Conservation (phyloP, 2,329 filamentous ascomycete species). For the Colletotrichum karsti region DNA sequence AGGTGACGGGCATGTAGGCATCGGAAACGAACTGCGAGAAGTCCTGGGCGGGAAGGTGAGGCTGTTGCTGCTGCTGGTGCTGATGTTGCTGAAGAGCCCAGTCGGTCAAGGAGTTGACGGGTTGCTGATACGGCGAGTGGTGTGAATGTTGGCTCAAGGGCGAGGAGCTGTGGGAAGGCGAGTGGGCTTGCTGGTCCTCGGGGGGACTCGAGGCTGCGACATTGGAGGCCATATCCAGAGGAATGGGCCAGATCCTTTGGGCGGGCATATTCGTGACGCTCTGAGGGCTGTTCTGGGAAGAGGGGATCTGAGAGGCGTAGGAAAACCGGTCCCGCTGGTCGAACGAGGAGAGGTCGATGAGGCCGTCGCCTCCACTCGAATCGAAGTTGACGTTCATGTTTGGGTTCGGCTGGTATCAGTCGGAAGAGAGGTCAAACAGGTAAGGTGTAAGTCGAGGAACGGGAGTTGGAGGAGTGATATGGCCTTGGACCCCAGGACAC, state of each 20-base stretch:
- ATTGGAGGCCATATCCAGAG: constrained; percentile 59
- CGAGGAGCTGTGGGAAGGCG: constrained; percentile 52
- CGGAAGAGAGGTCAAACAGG: constrained; percentile 39
- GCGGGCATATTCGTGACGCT: constrained; percentile 41
- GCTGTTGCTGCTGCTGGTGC: constrained; percentile 45
- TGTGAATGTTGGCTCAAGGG: constrained; percentile 59
- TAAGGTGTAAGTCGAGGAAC: constrained; percentile 35
- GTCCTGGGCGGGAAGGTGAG: constrained; percentile 52
- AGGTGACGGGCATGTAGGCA: constrained; percentile 39
- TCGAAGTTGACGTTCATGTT: constrained; percentile 69
- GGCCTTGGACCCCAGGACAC: constrained; percentile 46
- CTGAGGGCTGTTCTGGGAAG: constrained; percentile 30
- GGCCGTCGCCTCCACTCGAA: constrained; percentile 64
- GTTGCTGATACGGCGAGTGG: constrained; percentile 62
- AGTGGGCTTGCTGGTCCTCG: constrained; percentile 53
- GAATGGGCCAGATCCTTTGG: constrained; percentile 57
- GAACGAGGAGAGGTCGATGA: constrained; percentile 67
- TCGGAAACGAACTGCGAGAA: constrained; percentile 66
- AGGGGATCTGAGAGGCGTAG: constrained; percentile 51
- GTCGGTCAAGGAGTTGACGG: constrained; percentile 64
- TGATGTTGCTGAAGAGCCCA: constrained; percentile 69
- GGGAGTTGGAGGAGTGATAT: constrained; percentile 31
- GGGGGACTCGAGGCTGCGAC: constrained; percentile 59
- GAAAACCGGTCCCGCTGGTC: constrained; percentile 67
- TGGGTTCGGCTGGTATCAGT: constrained; percentile 24